Evolutionary conservation across 2,329 filamentous ascomycete species (phyloP), one percentile per base, ranked within the genome.

Genomic region (Colletotrichum melonis): DNA sequence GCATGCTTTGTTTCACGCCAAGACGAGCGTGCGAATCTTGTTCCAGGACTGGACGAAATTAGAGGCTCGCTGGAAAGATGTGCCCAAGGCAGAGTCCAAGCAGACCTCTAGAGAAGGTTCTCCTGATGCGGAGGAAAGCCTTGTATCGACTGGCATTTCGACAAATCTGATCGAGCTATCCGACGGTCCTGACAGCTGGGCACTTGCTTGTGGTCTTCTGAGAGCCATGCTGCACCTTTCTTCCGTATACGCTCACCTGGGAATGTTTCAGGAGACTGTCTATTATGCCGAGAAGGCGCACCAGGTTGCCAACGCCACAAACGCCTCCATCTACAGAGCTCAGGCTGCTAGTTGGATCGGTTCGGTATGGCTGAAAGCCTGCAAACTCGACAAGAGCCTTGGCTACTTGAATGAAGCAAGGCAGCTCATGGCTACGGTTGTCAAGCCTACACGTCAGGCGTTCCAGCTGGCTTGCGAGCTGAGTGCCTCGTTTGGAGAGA

Each of bases 231-330:
- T 92, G 73, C 92, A 95, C 71, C 88, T 98, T 3, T 95, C 95
- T 0, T 88, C 89, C 4, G 86, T 97, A 1, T 98, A 95, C 77
- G 91, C 93, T 1, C 93, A 97, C 76, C 90, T 97, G 75, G 97
- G 97, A 32, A 89, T 97, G 83, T 94, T 95, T 75, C 92, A 94
- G 73, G 96, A 98, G 80, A 96, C 96, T 2, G 84, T 96, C 0
- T 97, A 95, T 80, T 97, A 97, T 77, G 92, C 93, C 1, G 93
- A 98, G 76, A 93, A 97, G 77, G 95, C 95, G 0, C 87, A 93
- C 67, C 94, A 93, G 78, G 89, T 97, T 73, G 94, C 94, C 26
- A 87, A 88, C 72, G 90, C 89, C n/a, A 89, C 93, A 9, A 86
- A 89, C 60, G 92, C 93, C 0, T 86, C 89, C 46, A 86, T 92